Evolutionary conservation across 768 basidiomycete genomes (phyloP), one percentile per base, ranked within the genome.

Genomic region (Tylopilus subfusipes): DNA sequence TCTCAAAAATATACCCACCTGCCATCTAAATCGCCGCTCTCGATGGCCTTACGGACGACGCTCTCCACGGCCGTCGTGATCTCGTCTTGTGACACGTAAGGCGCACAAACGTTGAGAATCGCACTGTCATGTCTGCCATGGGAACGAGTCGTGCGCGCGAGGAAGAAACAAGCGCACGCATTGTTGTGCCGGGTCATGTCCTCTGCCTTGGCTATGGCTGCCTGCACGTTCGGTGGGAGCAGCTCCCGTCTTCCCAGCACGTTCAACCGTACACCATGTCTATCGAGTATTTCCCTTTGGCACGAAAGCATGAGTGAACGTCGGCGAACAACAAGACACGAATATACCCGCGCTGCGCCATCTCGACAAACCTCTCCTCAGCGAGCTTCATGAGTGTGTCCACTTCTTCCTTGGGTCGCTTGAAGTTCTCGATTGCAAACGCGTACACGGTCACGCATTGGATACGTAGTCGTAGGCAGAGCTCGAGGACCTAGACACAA

Each of bases 401-500:
- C 2, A 99, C 93, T 68, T 99, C 97, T 5, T 86, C 86, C 50
- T 81, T 75, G 1, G 88, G 80, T 21, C 97, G 82, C 57, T 90
- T 90, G 75, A 98, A 98, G 73, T 98, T 99, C 63, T 98, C 96
- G 56, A 98, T 93, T 2, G 94, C 83, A 72, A 99, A 99, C n/a
- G 93, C 93, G 63, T 96, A 99, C n/a, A 88, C 90, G 2, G 92
- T 86, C 24, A 98, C 93, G 55, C 88, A 93, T 55, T 75, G 79
- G 45, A 99, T 79, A 13, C 83, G 75, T n/a, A 99, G 78, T 1
- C 80, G 76, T 21, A 96, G 74, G 63, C 95, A 95, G 27, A 94
- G 78, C 68, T 94, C 91, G 18, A 98, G 75, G 52, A 92, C 78
- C 95, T 98, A 58, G 40, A n/a, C 10, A 42, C 10, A 31, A 24